These are phyloP conservation scores for Cytidiella melzeri DNA, from an alignment of 768 basidiomycete genomes.

Conservation along the genomic window DNA sequence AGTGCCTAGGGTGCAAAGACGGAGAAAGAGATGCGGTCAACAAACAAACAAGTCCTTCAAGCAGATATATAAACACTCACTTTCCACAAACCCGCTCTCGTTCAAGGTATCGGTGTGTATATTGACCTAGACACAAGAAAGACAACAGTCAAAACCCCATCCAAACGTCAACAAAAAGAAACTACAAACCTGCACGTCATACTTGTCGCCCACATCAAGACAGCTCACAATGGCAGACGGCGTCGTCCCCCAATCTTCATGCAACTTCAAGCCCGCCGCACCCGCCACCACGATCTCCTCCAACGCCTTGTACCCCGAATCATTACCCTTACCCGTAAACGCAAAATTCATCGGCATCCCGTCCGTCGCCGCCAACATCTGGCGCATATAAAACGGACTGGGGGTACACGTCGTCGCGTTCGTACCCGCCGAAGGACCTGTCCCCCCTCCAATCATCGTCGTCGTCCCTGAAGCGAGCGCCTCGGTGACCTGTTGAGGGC, in stretches of 20 bases:
- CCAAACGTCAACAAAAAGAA: neutral
- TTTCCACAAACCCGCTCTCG: slow-evolving; percentile 95
- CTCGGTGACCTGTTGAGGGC: slow-evolving; percentile 86
- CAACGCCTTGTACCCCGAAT: slow-evolving; percentile 66
- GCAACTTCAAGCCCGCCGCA: slow-evolving; percentile 86
- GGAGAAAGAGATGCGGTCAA: neutral
- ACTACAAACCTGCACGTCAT: slow-evolving; percentile 80
- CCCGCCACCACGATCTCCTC: slow-evolving; percentile 82
- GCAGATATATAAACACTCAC: too few species aligned
- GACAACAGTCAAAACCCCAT: neutral
- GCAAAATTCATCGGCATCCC: slow-evolving; percentile 86
- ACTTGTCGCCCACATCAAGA: slow-evolving; percentile 79
- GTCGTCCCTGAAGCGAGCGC: slow-evolving; percentile 81
- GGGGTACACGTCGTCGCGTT: slow-evolving; percentile 95
- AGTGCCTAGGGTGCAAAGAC: slow-evolving; percentile 45
- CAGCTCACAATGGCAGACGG: slow-evolving; percentile 75
- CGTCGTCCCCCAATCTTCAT: slow-evolving; percentile 96
- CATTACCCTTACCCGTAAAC: slow-evolving; percentile 97
- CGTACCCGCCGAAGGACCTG: slow-evolving; percentile 85
- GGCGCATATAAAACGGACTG: slow-evolving; percentile 80
- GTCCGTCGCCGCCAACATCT: slow-evolving; percentile 92
- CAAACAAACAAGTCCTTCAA: neutral
- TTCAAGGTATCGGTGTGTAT: slow-evolving; percentile 98
- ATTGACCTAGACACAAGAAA: slow-evolving; percentile 49
- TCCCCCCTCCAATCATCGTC: slow-evolving; percentile 94